phyloP scores from a whole-genome alignment of 306 rosid species.

The Cucumis cinereus region DNA sequence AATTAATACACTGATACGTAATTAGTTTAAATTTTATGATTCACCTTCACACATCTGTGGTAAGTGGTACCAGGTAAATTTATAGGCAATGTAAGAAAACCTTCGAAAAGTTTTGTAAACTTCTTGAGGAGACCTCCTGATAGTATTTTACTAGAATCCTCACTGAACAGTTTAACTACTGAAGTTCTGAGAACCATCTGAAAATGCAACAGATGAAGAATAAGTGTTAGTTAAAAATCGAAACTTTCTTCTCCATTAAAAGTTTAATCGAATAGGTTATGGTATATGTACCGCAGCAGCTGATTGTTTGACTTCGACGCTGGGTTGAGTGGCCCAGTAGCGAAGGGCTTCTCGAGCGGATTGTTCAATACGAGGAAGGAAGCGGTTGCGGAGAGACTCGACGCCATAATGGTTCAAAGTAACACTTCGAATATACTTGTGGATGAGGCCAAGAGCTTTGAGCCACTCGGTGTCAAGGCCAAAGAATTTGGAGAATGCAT shows the following conservation, averaged over 20 bases:
- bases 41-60: not conserved
- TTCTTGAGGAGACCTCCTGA: not conserved
- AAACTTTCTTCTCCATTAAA: too few species aligned
- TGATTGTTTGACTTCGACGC: constrained; percentile 4
- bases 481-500: constrained; percentile 8
- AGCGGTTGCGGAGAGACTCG: not conserved
- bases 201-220: not conserved
- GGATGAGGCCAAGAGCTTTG: constrained; percentile 9
- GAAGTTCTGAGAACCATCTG: constrained; percentile 9
- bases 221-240: not conserved
- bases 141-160: not conserved
- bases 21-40: not conserved
- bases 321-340: not conserved
- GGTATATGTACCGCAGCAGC: not conserved
- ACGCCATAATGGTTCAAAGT: constrained; percentile 1
- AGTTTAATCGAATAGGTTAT: too few species aligned
- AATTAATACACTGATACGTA: too few species aligned
- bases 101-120: constrained; percentile 2
- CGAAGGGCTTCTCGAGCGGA: not conserved
- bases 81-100: constrained; percentile 3
- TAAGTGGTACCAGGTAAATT: constrained; percentile 1
- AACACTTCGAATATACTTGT: constrained; percentile 9
- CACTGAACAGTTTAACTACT: not conserved
- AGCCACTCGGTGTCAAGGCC: constrained; percentile 7
- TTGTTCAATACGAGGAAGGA: constrained; percentile 11